phyloP scores from a whole-genome alignment of 306 rosid genomes.

The Lathyrus tuberosus region DNA sequence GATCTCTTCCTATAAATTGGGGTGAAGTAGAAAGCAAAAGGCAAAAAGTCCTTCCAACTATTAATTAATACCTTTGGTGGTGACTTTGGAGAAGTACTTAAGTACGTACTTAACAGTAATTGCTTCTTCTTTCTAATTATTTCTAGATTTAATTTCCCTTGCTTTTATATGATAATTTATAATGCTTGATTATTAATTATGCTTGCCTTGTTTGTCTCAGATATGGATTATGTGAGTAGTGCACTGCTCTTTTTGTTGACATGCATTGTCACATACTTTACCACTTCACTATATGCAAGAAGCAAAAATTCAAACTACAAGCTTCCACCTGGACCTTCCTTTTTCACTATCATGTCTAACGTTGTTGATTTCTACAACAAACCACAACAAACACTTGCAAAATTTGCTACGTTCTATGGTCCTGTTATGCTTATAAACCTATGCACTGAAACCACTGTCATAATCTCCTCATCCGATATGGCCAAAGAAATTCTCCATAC shows the following conservation, averaged over 20 bases:
- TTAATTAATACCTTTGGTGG: not conserved
- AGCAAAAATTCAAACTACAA: slow-evolving; percentile 4
- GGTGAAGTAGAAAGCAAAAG: too few relatives aligned
- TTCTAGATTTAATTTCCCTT: too few relatives aligned
- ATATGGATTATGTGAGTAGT: not conserved
- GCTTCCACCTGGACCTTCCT: slow-evolving; percentile 40
- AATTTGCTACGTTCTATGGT: slow-evolving; percentile 29
- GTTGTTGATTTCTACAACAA: not conserved
- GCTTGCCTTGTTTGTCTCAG: not conserved
- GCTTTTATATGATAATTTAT: not conserved
- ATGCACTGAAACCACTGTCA: slow-evolving; percentile 22
- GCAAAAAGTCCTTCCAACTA: too few relatives aligned
- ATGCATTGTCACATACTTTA: not conserved
- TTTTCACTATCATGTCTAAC: slow-evolving; percentile 3
- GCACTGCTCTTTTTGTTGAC: not conserved
- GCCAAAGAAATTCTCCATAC: slow-evolving; percentile 38
- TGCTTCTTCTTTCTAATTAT: not conserved
- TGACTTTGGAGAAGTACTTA: too few relatives aligned
- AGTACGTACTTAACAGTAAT: too few relatives aligned
- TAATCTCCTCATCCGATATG: slow-evolving; percentile 9
- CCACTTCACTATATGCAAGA: not conserved
- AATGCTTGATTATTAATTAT: not conserved
- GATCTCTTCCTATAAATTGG: too few relatives aligned
- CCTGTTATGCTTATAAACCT: slow-evolving; percentile 36
- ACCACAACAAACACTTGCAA: slow-evolving; percentile 44